phyloP scores from a whole-genome alignment of 352 stramenopile species.

The Phytophthora uliginosa region DNA sequence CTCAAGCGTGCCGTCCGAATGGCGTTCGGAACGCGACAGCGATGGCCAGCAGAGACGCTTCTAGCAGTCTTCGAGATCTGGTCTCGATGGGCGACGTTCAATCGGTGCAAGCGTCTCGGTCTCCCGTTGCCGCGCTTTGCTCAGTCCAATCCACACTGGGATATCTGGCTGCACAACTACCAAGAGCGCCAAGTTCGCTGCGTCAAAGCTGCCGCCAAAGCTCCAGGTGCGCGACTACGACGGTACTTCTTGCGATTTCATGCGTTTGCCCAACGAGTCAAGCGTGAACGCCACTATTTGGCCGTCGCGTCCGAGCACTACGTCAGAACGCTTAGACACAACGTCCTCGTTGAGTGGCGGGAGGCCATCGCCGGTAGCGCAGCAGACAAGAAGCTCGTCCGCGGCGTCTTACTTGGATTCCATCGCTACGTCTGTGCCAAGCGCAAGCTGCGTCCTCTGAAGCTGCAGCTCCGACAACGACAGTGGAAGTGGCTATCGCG shows the following conservation, averaged over 20 bases:
- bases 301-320: conserved; percentile 37
- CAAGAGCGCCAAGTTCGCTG: conserved; percentile 81
- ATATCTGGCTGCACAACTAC: conserved; percentile 82
- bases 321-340: conserved; percentile 6
- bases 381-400: conserved; percentile 51
- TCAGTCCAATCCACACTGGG: conserved; percentile 67
- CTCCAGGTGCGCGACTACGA: conserved; percentile 55
- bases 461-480: conserved; percentile 27
- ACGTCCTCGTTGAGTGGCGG: conserved; percentile 56
- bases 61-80: conserved; percentile 77
- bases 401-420: conserved; percentile 36
- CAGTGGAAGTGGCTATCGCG: conserved; percentile 29
- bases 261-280: conserved; percentile 28
- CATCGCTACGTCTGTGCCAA: conserved; percentile 50
- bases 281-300: conserved; percentile 23
- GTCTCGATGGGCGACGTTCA: conserved; percentile 69
- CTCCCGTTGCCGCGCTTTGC: conserved; percentile 57
- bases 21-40: conserved; percentile 61
- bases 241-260: conserved; percentile 57
- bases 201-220: conserved; percentile 67
- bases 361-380: conserved; percentile 57
- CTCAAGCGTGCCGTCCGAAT: conserved; percentile 75
- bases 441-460: conserved; percentile 48
- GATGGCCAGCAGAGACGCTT: conserved; percentile 72
- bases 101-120: conserved; percentile 54